A percentile compares a stretch with the other conserved stretches of the same genome.
Conservation (phyloP, 768 basidiomycete species). For the Mycena floridula region DNA sequence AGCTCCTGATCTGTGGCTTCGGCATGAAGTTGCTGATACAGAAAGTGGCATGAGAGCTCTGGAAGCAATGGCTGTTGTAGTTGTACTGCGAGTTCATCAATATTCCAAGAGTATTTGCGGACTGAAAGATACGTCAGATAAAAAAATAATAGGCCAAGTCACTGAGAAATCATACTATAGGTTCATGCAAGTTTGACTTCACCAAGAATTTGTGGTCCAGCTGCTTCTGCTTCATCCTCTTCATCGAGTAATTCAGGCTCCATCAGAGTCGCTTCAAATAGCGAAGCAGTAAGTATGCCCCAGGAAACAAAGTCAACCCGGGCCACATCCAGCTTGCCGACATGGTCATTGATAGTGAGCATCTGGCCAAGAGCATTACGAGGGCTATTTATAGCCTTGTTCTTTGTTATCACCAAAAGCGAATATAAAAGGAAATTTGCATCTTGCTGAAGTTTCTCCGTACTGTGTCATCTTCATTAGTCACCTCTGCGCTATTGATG, state of each 20-base stretch:
- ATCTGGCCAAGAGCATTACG: constrained; percentile 24
- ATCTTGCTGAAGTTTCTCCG: no score
- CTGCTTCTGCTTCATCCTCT: constrained; percentile 1
- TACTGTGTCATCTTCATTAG: no score
- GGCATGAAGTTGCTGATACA: no score
- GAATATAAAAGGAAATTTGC: no score
- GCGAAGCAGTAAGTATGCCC: constrained; percentile 17
- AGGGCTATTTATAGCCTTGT: no score
- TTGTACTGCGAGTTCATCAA: no score
- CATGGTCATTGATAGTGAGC: constrained; percentile 20
- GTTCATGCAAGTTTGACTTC: constrained; percentile 7
- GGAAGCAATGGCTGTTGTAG: no score
- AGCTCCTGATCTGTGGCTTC: no score
- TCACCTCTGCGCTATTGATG: no score
- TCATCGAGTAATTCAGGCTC: constrained; percentile 2
- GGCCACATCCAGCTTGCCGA: constrained; percentile 20
- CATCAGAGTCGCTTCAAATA: neutral
- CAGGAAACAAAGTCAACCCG: constrained; percentile 11
- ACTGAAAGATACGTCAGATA: no score
- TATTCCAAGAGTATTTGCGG: no score
- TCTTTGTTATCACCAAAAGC: constrained; percentile 19
- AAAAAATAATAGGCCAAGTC: neutral
- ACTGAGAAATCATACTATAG: neutral
- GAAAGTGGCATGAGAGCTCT: no score
- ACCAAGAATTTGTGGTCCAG: constrained; percentile 4